These are phyloP conservation scores for Xerocomus alliaceus DNA, from an alignment of 1,284 basidiomycete genomes.

Conservation along the genomic window DNA sequence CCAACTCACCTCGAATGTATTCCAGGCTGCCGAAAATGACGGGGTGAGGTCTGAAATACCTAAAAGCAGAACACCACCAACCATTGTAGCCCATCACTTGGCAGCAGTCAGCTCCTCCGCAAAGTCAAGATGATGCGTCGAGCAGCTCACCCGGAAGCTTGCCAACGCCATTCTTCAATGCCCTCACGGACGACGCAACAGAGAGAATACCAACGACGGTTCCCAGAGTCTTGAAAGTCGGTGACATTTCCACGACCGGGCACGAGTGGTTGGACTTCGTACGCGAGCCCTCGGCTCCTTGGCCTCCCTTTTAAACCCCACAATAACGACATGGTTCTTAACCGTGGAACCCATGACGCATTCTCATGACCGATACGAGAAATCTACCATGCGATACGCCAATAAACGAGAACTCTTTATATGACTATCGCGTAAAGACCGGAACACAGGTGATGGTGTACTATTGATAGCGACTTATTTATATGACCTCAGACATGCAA, in stretches of 20 bases:
- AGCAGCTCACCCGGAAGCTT: slow-evolving; percentile 37
- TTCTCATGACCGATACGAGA: background rate
- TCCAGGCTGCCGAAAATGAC: slow-evolving; percentile 30
- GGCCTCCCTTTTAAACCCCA: slow-evolving; percentile 16
- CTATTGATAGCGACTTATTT: background rate
- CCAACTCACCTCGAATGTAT: slow-evolving; percentile 31
- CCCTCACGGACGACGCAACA: slow-evolving; percentile 19
- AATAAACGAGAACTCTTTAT: background rate
- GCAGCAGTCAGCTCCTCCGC: slow-evolving; percentile 3
- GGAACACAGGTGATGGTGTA: background rate
- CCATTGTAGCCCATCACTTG: slow-evolving; percentile 43
- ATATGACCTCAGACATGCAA: background rate
- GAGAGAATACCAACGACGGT: slow-evolving; percentile 21
- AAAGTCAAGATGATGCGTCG: background rate
- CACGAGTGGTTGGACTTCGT: background rate
- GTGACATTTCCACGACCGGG: slow-evolving; percentile 25
- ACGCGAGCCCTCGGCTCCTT: background rate
- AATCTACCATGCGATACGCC: slow-evolving; percentile 3
- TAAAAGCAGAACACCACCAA: slow-evolving; percentile 12
- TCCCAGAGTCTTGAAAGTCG: slow-evolving; percentile 9
- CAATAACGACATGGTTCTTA: background rate
- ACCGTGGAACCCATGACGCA: background rate
- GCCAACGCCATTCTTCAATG: slow-evolving; percentile 40
- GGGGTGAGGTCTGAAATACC: slow-evolving; percentile 1
- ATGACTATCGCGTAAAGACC: background rate